phyloP scores from a whole-genome alignment of 2,329 filamentous ascomycete species.

The Aureobasidium pullulans region DNA sequence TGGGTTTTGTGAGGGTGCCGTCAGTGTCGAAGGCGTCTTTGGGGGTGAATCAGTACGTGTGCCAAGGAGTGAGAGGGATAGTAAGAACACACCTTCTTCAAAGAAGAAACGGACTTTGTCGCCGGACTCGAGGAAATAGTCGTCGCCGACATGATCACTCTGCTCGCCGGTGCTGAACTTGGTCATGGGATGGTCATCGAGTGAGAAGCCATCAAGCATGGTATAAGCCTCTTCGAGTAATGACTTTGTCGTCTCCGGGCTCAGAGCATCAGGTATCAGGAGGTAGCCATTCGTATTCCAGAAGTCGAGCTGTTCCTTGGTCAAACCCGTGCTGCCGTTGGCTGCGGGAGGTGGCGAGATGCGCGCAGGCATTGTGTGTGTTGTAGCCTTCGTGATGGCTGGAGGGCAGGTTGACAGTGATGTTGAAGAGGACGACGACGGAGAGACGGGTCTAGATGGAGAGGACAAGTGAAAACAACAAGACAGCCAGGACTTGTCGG shows the following conservation, averaged over 20 bases:
- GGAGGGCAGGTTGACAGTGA: neutral
- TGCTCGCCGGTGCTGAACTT: conserved; percentile 78
- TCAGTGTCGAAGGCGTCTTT: conserved; percentile 63
- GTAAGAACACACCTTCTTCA: conserved; percentile 55
- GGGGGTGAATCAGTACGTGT: neutral
- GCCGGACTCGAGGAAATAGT: conserved; percentile 84
- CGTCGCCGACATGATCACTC: conserved; percentile 78
- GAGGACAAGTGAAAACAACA: no score
- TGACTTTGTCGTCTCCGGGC: conserved; percentile 53
- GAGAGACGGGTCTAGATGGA: neutral
- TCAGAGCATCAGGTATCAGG: conserved; percentile 71
- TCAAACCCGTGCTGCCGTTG: conserved; percentile 48
- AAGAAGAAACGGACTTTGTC: conserved; percentile 97
- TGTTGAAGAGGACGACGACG: neutral
- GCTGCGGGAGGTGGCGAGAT: conserved; percentile 22
- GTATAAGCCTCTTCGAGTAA: conserved; percentile 68
- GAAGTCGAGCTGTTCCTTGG: conserved; percentile 58
- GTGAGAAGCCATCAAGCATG: conserved; percentile 66
- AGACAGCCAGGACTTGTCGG: no score
- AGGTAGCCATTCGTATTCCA: conserved; percentile 87
- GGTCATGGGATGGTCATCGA: conserved; percentile 85
- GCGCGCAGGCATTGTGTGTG: conserved; percentile 21
- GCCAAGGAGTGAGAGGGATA: neutral
- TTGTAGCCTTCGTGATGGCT: neutral
- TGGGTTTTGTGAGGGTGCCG: conserved; percentile 66